Conservation (phyloP, 2,329 filamentous ascomycete genomes). For the Rutstroemia sp. region DNA sequence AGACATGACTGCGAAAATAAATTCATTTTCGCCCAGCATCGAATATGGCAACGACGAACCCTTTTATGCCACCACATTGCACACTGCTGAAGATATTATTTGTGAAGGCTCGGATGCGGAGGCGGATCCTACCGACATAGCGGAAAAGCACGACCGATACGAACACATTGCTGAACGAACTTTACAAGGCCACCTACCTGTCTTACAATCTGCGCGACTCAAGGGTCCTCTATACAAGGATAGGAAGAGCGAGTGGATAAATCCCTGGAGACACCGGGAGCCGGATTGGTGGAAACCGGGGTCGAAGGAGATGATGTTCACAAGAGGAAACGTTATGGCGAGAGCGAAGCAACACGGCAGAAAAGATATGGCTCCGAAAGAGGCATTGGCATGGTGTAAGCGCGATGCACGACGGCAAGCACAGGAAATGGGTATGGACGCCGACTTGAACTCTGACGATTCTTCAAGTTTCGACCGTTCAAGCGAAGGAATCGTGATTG, state of each 20-base stretch:
- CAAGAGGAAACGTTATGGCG: conserved; percentile 18
- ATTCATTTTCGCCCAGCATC: background rate
- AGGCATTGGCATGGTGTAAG: conserved; percentile 20
- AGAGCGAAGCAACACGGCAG: conserved; percentile 17
- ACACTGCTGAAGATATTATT: conserved; percentile 40
- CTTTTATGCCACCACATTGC: conserved; percentile 41
- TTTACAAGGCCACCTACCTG: conserved; percentile 46
- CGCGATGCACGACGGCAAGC: conserved; percentile 14
- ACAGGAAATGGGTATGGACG: background rate
- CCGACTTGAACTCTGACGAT: background rate
- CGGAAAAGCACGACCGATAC: conserved; percentile 47
- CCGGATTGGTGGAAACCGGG: conserved; percentile 18
- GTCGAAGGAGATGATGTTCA: conserved; percentile 21
- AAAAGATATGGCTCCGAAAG: conserved; percentile 16
- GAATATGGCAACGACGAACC: conserved; percentile 29
- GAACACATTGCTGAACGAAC: conserved; percentile 53
- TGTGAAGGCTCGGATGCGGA: conserved; percentile 52
- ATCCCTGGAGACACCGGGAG: conserved; percentile 39
- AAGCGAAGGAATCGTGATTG: background rate
- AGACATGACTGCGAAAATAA: conserved; percentile 4
- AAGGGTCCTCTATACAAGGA: conserved; percentile 50
- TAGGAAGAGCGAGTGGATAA: conserved; percentile 40
- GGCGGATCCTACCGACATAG: conserved; percentile 39
- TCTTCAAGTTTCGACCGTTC: background rate
- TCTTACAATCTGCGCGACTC: conserved; percentile 53